Percentiles rank a stretch among this genome's conserved stretches.
phyloP scores from a whole-genome alignment of 257 asterid genomes.

The Ehretia macrophylla region DNA sequence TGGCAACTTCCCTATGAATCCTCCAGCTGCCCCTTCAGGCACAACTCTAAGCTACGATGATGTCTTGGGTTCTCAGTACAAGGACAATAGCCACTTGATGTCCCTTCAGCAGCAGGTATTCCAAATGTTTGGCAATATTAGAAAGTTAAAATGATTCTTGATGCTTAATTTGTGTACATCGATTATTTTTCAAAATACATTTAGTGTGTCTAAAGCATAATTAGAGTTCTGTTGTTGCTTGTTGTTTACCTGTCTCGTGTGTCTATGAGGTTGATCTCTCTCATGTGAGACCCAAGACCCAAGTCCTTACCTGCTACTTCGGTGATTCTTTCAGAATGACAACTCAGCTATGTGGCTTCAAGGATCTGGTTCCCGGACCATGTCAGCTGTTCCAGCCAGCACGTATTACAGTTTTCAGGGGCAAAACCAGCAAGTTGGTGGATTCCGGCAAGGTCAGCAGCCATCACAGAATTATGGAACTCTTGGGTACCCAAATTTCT shows the following conservation, averaged over 20 bases:
- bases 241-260: background rate
- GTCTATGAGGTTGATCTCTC: background rate
- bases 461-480: constrained; percentile 64
- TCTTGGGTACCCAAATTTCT: constrained; percentile 69
- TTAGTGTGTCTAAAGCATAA: no score
- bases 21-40: constrained; percentile 55
- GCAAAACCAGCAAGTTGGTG: constrained; percentile 66
- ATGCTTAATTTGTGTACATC: background rate
- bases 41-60: constrained; percentile 56
- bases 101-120: constrained; percentile 88
- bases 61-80: constrained; percentile 68
- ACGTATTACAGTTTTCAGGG: constrained; percentile 54
- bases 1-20: constrained; percentile 67
- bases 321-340: constrained; percentile 47
- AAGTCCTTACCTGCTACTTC: background rate
- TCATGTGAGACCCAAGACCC: background rate
- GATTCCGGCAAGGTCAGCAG: constrained; percentile 86
- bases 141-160: background rate
- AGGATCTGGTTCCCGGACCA: constrained; percentile 66
- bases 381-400: constrained; percentile 62
- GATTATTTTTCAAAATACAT: background rate
- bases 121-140: background rate
- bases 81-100: constrained; percentile 55
- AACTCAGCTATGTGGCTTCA: constrained; percentile 77
- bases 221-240: background rate